These are phyloP conservation scores for Brassica carinata DNA, from an alignment of 345 rosid species.

Conservation along the genomic window DNA sequence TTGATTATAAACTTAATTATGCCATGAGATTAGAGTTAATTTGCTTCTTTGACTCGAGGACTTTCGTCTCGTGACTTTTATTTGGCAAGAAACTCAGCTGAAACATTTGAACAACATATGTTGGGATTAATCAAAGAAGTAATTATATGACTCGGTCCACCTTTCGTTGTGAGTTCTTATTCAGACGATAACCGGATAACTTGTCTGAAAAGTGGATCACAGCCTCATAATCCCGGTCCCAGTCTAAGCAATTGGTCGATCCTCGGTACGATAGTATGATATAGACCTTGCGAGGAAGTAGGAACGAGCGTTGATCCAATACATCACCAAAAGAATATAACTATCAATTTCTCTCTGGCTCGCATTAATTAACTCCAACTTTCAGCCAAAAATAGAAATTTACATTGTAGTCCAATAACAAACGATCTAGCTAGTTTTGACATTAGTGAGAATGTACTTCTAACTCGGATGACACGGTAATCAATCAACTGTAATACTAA, in stretches of 20 bases:
- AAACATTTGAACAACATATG: slow-evolving; percentile 11
- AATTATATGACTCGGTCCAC: slow-evolving; percentile 16
- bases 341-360: not conserved
- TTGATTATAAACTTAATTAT: not conserved
- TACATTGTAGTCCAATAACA: too few relatives aligned
- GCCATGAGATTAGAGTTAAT: not conserved
- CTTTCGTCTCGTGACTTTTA: slow-evolving; percentile 22
- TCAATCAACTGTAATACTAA: too few relatives aligned
- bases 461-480: too few relatives aligned
- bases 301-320: not conserved
- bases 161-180: slow-evolving; percentile 1
- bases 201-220: not conserved
- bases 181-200: slow-evolving; percentile 22
- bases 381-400: not conserved
- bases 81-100: slow-evolving; percentile 9
- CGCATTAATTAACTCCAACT: not conserved
- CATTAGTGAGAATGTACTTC: too few relatives aligned
- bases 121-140: slow-evolving; percentile 27
- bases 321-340: not conserved
- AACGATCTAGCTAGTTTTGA: too few relatives aligned
- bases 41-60: slow-evolving; percentile 14
- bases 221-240: not conserved
- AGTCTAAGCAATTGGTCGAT: not conserved
- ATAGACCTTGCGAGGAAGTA: not conserved
- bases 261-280: not conserved